phyloP scores from a whole-genome alignment of 805 yeast species.

The Starmerella bombicola region DNA sequence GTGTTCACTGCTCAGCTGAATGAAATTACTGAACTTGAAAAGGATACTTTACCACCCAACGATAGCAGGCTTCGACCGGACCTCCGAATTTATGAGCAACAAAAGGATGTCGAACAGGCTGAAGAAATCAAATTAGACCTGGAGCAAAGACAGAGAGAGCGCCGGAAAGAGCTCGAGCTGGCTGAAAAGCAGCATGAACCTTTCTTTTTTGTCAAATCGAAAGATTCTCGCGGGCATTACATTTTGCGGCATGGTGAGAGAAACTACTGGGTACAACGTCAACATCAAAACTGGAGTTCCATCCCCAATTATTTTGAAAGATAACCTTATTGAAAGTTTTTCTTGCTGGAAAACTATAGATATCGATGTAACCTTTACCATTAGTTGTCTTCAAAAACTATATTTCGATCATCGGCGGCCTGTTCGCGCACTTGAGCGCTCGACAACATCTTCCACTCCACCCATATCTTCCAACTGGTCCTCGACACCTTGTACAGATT shows the following conservation, averaged over 20 bases:
- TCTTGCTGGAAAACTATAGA: too few relatives aligned
- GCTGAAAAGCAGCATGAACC: slow-evolving; percentile 41
- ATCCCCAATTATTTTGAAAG: slow-evolving; percentile 18
- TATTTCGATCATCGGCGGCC: slow-evolving; percentile 6
- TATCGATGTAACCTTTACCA: too few relatives aligned
- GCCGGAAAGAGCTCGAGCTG: slow-evolving; percentile 50
- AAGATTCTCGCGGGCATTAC: slow-evolving; percentile 25
- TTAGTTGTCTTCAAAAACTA: too few relatives aligned
- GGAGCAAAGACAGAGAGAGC: slow-evolving; percentile 68
- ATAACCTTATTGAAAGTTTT: too few relatives aligned
- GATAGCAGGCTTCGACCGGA: slow-evolving; percentile 90
- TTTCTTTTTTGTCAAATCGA: slow-evolving; percentile 44
- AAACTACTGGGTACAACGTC: slow-evolving; percentile 69
- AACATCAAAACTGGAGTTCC: slow-evolving; percentile 20
- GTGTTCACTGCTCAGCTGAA: slow-evolving; percentile 69
- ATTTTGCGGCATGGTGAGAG: slow-evolving; percentile 40
- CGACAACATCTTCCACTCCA: slow-evolving; percentile 80
- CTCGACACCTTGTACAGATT: slow-evolving; percentile 75
- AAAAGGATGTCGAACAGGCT: slow-evolving; percentile 57
- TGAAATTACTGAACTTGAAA: slow-evolving; percentile 62
- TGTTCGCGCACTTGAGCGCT: slow-evolving; percentile 30
- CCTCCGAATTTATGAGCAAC: slow-evolving; percentile 49
- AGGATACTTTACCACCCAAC: slow-evolving; percentile 56
- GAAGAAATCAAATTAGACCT: slow-evolving; percentile 53
- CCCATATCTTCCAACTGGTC: slow-evolving; percentile 82